Conservation (phyloP, 768 basidiomycete species). For the Rhodotorula graminis region DNA sequence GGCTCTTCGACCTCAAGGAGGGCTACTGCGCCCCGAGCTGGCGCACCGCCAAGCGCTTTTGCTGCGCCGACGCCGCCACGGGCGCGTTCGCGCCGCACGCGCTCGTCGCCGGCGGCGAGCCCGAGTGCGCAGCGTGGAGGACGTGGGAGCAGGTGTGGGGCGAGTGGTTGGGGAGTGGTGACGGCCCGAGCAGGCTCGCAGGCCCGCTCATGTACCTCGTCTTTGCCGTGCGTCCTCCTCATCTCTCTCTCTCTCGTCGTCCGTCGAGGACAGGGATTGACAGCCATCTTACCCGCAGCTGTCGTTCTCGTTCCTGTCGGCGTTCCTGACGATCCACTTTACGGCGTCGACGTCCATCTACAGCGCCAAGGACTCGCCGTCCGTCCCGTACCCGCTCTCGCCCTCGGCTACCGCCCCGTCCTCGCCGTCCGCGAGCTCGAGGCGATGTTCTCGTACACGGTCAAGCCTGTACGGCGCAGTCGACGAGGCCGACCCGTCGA, state of each 20-base stretch:
- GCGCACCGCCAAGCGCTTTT: conserved; percentile 74
- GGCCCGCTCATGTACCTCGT: conserved; percentile 66
- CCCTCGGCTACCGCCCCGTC: neutral
- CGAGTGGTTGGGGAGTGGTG: conserved; percentile 42
- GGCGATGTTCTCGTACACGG: accelerated
- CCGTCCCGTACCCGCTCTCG: neutral
- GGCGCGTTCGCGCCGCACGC: conserved; percentile 1
- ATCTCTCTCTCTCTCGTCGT: neutral
- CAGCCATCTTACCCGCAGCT: conserved; percentile 54
- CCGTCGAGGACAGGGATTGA: too few species aligned
- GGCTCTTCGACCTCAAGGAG: conserved; percentile 86
- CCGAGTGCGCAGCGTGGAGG: conserved; percentile 64
- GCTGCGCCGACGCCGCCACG: conserved; percentile 56
- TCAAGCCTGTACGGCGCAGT: neutral
- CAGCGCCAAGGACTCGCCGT: conserved; percentile 77
- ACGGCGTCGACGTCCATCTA: conserved; percentile 83
- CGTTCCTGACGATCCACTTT: conserved; percentile 74
- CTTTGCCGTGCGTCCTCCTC: conserved; percentile 62
- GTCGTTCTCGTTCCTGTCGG: conserved; percentile 64
- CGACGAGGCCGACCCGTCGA: neutral
- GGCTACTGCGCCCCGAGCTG: conserved; percentile 71
- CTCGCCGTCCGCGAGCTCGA: neutral
- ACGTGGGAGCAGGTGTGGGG: conserved; percentile 65
- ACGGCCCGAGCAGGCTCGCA: conserved; percentile 47
- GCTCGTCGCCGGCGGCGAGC: conserved; percentile 31